Evolutionary conservation across 441 rosid species (phyloP).

Genomic region (Flueggea neowawraea): DNA sequence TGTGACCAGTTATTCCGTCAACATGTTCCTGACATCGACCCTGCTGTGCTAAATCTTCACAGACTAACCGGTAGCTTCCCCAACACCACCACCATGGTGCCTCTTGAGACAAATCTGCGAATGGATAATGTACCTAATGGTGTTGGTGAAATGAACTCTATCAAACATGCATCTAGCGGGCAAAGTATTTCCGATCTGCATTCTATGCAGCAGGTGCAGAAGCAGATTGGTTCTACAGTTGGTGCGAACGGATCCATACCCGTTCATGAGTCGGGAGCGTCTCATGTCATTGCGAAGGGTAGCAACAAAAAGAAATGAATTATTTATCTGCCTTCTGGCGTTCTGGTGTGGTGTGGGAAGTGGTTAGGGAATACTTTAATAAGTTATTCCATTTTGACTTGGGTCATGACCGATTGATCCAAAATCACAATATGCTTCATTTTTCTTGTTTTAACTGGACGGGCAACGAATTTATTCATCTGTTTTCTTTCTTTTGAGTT

Average conservation of each 20-base stretch:
- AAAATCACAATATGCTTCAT: too few relatives aligned
- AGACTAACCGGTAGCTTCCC: constrained; percentile 35
- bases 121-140: constrained; percentile 25
- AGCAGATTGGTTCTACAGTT: constrained; percentile 19
- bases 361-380: too few relatives aligned
- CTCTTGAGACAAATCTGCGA: constrained; percentile 31
- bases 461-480: too few relatives aligned
- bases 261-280: constrained; percentile 28
- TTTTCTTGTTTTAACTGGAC: too few relatives aligned
- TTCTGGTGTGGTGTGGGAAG: too few relatives aligned
- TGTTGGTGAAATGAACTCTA: constrained; percentile 21
- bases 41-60: constrained; percentile 34
- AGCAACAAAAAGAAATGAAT: constrained; percentile 11
- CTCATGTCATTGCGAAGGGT: constrained; percentile 25
- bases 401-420: too few relatives aligned
- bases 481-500: too few relatives aligned
- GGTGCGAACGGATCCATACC: constrained; percentile 23
- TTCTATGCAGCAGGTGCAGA: constrained; percentile 26
- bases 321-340: too few relatives aligned
- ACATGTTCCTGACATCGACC: constrained; percentile 35
- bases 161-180: constrained; percentile 19
- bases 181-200: constrained; percentile 1
- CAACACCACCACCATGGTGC: constrained; percentile 22
- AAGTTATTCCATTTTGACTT: too few relatives aligned
- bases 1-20: constrained; percentile 43